Percentiles rank a stretch among this genome's conserved stretches.
Conservation (phyloP, 2,329 filamentous ascomycete genomes). For the Cytospora mali region DNA sequence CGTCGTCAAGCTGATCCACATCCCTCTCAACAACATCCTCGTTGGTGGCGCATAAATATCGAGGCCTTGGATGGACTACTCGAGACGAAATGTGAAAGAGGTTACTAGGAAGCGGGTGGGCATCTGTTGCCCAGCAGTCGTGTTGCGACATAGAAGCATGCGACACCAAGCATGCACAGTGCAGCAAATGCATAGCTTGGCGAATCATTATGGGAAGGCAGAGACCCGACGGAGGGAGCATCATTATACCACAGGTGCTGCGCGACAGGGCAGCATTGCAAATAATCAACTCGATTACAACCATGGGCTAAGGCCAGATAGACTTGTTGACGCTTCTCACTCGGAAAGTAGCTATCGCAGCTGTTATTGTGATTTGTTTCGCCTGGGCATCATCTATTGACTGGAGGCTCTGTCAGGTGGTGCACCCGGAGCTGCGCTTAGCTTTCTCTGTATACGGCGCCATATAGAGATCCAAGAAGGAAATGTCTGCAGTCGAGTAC, state of each 20-base stretch:
- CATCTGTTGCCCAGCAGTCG: neutral
- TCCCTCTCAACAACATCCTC: slow-evolving; percentile 71
- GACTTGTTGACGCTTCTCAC: neutral
- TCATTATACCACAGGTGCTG: slow-evolving; percentile 23
- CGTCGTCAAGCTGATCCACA: slow-evolving; percentile 72
- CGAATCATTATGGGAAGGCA: neutral
- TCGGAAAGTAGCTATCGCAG: neutral
- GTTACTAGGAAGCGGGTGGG: neutral
- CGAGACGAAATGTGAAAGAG: neutral
- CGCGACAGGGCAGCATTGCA: slow-evolving; percentile 17
- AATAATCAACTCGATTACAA: slow-evolving; percentile 18
- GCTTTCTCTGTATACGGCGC: neutral
- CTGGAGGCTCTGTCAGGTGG: neutral
- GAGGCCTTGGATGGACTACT: neutral
- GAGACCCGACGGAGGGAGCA: slow-evolving; percentile 2
- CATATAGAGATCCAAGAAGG: neutral
- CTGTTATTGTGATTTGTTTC: neutral
- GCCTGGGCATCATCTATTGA: neutral
- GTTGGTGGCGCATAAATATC: slow-evolving; percentile 63
- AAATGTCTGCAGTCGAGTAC: neutral
- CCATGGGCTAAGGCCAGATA: neutral
- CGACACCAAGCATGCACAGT: slow-evolving; percentile 3
- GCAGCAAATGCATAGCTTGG: slow-evolving; percentile 5
- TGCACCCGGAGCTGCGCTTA: neutral
- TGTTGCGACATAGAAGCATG: neutral